phyloP scores from a whole-genome alignment of 768 basidiomycete species.

The Leccinum boreale region DNA sequence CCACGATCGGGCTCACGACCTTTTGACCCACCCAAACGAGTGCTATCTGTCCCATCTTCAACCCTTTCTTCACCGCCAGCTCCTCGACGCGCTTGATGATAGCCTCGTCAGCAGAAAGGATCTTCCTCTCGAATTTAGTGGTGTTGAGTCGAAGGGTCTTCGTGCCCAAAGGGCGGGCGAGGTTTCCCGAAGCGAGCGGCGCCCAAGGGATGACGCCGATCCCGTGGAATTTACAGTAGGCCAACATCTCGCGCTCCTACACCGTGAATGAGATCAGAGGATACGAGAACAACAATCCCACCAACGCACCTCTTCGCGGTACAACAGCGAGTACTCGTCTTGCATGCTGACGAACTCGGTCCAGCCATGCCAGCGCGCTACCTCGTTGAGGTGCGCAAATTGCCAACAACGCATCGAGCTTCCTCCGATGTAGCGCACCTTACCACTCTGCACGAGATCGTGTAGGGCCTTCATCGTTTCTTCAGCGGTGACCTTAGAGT shows the following conservation, averaged over 20 bases:
- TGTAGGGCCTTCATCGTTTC: constrained; percentile 52
- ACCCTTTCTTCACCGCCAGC: constrained; percentile 37
- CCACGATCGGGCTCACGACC: constrained; percentile 44
- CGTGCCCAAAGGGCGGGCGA: constrained; percentile 35
- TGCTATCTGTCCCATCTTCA: constrained; percentile 45
- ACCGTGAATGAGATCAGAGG: too few relatives aligned
- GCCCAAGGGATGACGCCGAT: constrained; percentile 53
- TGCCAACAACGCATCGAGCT: constrained; percentile 48
- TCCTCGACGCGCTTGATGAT: constrained; percentile 42
- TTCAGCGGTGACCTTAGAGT: constrained; percentile 33
- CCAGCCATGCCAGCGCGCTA: constrained; percentile 44
- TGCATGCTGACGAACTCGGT: constrained; percentile 46
- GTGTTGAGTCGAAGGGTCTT: constrained; percentile 22
- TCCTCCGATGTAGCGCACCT: constrained; percentile 50
- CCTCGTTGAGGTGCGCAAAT: constrained; percentile 42
- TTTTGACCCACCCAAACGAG: constrained; percentile 42
- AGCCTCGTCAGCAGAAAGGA: constrained; percentile 26
- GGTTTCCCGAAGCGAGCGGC: constrained; percentile 38
- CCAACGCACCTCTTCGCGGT: constrained; percentile 45
- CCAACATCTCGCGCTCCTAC: constrained; percentile 44
- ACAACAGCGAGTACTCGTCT: constrained; percentile 34
- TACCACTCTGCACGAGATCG: constrained; percentile 45
- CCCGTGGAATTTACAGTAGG: constrained; percentile 45
- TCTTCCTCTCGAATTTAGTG: constrained; percentile 18
- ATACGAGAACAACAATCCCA: too few relatives aligned